These are phyloP conservation scores for Helminthosporium solani DNA, from an alignment of 2,329 filamentous ascomycete genomes.

Conservation along the genomic window DNA sequence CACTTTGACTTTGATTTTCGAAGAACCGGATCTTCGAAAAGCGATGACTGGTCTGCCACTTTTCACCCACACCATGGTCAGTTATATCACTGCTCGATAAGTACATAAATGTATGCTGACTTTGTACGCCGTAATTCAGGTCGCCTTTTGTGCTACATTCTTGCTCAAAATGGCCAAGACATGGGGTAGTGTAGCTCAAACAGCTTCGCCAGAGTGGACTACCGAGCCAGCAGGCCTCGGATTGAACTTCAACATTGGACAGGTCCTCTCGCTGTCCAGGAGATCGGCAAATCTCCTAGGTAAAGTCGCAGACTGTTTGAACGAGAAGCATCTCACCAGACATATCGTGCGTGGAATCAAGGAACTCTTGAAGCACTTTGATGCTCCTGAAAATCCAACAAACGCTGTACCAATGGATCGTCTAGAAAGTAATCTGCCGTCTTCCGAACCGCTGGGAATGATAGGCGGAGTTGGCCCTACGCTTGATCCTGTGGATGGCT, in stretches of 20 bases:
- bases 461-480: conserved; percentile 4
- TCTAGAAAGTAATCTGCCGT: conserved; percentile 22
- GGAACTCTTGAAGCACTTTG: conserved; percentile 28
- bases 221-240: conserved; percentile 29
- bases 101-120: too few species aligned
- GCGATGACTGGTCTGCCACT: conserved; percentile 51
- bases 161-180: conserved; percentile 52
- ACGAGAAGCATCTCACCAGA: conserved; percentile 31
- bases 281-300: conserved; percentile 28
- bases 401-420: conserved; percentile 16
- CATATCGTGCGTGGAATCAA: conserved; percentile 35
- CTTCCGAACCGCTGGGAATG: conserved; percentile 2
- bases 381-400: conserved; percentile 22
- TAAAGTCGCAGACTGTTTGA: conserved; percentile 29
- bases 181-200: conserved; percentile 41
- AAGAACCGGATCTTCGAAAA: conserved; percentile 47
- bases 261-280: conserved; percentile 29
- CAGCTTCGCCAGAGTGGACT: conserved; percentile 26
- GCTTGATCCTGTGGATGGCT: conserved; percentile 14
- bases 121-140: too few species aligned
- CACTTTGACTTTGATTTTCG: conserved; percentile 50
- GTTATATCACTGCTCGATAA: too few species aligned
- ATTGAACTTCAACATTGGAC: conserved; percentile 33
- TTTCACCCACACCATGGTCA: conserved; percentile 57
- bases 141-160: conserved; percentile 54